Percentiles rank a stretch among this genome's conserved stretches.
phyloP scores from a whole-genome alignment of 345 rosid genomes.

The Camelina hispida region DNA sequence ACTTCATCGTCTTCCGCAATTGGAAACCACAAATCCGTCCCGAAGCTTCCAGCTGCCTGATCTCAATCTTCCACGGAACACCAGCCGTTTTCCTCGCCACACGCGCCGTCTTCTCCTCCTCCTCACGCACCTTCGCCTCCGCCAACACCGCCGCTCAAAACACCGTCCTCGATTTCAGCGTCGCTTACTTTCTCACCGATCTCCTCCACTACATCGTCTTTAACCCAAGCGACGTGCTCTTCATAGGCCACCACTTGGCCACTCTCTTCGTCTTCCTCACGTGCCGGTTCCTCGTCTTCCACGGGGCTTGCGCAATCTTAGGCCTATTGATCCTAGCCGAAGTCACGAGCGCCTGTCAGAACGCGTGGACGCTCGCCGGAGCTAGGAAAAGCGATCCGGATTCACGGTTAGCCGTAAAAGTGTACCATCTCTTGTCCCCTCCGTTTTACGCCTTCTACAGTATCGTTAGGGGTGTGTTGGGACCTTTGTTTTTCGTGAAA shows the following conservation, averaged over 20 bases:
- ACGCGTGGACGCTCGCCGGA: constrained; percentile 82
- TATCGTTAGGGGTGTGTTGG: constrained; percentile 69
- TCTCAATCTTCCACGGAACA: constrained; percentile 83
- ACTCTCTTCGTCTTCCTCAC: constrained; percentile 88
- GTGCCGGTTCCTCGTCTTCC: constrained; percentile 68
- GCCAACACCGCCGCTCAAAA: constrained; percentile 59
- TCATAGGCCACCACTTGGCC: constrained; percentile 88
- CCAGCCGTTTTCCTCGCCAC: constrained; percentile 77
- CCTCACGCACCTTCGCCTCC: constrained; percentile 55
- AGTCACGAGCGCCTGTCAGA: constrained; percentile 88
- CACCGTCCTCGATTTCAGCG: constrained; percentile 74
- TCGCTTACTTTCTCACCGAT: constrained; percentile 81
- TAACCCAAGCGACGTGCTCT: constrained; percentile 75
- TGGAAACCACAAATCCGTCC: constrained; percentile 72
- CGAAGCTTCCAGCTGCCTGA: constrained; percentile 79
- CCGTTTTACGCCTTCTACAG: constrained; percentile 77
- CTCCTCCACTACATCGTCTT: constrained; percentile 79
- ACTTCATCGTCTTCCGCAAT: constrained; percentile 64
- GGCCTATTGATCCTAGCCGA: constrained; percentile 75
- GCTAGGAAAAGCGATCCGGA: constrained; percentile 60
- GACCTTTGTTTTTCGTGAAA: constrained; percentile 63
- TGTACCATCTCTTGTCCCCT: constrained; percentile 63
- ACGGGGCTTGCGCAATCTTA: constrained; percentile 79
- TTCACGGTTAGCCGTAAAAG: constrained; percentile 50
- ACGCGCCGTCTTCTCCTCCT: constrained; percentile 55